Evolutionary conservation across 768 basidiomycete genomes (phyloP).

Genomic region (Kwoniella dejecticola): DNA sequence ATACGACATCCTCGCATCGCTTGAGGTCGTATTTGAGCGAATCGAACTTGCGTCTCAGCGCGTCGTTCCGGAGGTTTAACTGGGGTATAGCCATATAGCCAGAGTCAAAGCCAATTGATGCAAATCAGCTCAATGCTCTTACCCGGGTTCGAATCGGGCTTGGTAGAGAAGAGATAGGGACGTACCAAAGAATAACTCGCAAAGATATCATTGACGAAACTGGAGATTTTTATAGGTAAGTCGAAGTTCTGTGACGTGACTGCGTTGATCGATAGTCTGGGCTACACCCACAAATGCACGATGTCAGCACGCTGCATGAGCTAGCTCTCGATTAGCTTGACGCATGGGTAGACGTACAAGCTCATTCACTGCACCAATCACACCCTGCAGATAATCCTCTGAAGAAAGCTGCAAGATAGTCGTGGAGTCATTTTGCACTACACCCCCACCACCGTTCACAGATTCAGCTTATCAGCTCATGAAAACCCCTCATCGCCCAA

Average conservation of each 20-base stretch:
- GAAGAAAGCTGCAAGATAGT: constrained; percentile 55
- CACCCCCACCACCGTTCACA: background rate
- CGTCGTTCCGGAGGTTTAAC: constrained; percentile 59
- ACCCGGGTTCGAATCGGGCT: no score
- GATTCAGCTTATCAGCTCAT: background rate
- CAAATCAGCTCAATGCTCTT: no score
- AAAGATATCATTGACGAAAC: constrained; percentile 58
- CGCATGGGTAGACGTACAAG: constrained; percentile 44
- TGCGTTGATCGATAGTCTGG: constrained; percentile 54
- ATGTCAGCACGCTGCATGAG: background rate
- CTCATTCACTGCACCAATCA: constrained; percentile 57
- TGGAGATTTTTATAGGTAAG: constrained; percentile 55
- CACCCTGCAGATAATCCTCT: constrained; percentile 58
- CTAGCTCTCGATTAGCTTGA: background rate
- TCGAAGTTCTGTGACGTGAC: constrained; percentile 57
- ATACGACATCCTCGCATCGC: constrained; percentile 58
- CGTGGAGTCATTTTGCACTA: constrained; percentile 49
- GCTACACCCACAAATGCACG: constrained; percentile 26
- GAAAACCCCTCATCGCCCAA: no score
- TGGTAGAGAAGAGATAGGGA: background rate
- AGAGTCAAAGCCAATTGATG: no score
- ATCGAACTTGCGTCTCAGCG: constrained; percentile 57
- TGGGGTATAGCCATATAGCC: constrained; percentile 2
- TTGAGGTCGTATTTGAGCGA: constrained; percentile 59
- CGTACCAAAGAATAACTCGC: constrained; percentile 54